Conservation (phyloP, 2,329 filamentous ascomycete species). For the Arthrobotrys sphaeroides region DNA sequence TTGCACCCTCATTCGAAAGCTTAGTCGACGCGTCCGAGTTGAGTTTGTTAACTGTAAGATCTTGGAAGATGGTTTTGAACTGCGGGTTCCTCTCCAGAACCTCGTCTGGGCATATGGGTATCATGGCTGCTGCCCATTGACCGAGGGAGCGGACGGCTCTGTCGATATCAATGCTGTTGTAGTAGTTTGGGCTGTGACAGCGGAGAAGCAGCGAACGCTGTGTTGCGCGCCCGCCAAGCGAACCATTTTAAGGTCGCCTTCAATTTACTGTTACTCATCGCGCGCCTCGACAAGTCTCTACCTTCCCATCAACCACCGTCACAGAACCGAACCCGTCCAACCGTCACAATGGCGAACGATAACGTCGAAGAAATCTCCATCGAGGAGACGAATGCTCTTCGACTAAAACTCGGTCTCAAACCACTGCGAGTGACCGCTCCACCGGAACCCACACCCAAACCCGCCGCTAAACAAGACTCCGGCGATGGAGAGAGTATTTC, state of each 20-base stretch:
- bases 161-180: background rate
- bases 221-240: conserved; percentile 40
- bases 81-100: conserved; percentile 55
- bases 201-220: background rate
- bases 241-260: background rate
- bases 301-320: background rate
- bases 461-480: conserved; percentile 61
- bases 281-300: background rate
- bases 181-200: background rate
- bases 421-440: conserved; percentile 84
- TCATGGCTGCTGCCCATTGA: conserved; percentile 50
- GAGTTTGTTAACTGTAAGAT: conserved; percentile 56
- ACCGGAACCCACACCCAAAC: conserved; percentile 62
- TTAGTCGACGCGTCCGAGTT: conserved; percentile 55
- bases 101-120: conserved; percentile 56
- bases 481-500: conserved; percentile 68
- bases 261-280: conserved; percentile 31
- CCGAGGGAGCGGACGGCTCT: too few relatives aligned
- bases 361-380: conserved; percentile 68
- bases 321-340: background rate
- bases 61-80: conserved; percentile 56
- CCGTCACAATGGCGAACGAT: conserved; percentile 31
- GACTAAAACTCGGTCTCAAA: conserved; percentile 86
- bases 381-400: conserved; percentile 92
- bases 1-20: conserved; percentile 30